Evolutionary conservation across 345 rosid species (phyloP), one percentile per base, ranked within the genome.

Genomic region (Chamaenerion angustifolium): DNA sequence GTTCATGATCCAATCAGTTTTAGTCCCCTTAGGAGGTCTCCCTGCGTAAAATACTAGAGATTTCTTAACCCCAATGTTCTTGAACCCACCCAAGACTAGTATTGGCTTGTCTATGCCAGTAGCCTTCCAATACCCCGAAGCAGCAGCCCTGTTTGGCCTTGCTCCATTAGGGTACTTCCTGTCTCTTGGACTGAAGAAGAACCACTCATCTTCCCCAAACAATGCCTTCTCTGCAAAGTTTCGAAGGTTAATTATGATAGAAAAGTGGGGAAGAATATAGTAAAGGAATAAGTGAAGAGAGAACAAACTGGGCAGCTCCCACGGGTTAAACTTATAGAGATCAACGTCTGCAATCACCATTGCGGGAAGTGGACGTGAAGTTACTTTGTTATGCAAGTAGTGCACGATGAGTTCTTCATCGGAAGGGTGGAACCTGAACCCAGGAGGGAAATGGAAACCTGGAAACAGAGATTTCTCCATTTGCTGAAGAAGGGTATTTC

Each of bases 141-240:
- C 68, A 17, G 75, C 74, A 5, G 74, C 69, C 43, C 75, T 49
- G 54, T 74, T 71, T 1, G 79, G 66, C 43, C 72, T 55, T 21
- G 17, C 58, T 12, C 76, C 71, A 6, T 71, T 68, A 8, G 79
- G 71, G 56, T 73, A 63, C 45, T 71, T 77, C 47, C 72, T 50
- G 17, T 71, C 71, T 53, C 74, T 60, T 12, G 82, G 83, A 56
- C 78, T 81, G 55, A 84, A 79, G 56, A 81, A 81, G 56, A 65
- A 81, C 87, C 87, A 77, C 57, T 80, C 87, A 16, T 77, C 60
- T 37, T 79, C 82, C 40, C 83, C 86, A 58, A 78, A 85, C 70
- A 73, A 67, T 27, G 95, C 88, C 57, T 78, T 74, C 25, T 73
- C 95, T 85, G 72, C 43, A 61, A 13, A 21, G 25, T 21, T 2